These are phyloP conservation scores for Geranium brycei DNA, from an alignment of 345 rosid species.

Conservation along the genomic window DNA sequence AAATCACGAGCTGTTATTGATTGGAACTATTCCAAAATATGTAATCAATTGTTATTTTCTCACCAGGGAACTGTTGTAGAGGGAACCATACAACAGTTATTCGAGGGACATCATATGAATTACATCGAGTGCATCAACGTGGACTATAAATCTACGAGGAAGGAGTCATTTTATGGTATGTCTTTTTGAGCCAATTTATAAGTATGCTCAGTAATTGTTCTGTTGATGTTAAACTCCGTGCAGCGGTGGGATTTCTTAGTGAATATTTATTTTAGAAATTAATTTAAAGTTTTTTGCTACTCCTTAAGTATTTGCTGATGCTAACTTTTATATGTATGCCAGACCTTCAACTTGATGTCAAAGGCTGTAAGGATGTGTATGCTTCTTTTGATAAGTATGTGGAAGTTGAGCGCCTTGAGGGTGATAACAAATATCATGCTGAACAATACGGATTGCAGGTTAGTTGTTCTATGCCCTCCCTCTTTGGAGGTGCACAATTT, in stretches of 20 bases:
- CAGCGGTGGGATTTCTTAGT: not conserved
- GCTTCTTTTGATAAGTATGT: conserved; percentile 98
- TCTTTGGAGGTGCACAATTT: not conserved
- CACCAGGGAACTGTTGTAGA: conserved; percentile 88
- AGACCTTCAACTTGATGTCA: conserved; percentile 98
- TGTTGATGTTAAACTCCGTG: conserved; percentile 4
- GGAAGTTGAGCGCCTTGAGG: conserved; percentile 93
- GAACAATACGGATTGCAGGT: conserved; percentile 93
- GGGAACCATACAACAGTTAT: conserved; percentile 87
- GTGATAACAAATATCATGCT: conserved; percentile 90
- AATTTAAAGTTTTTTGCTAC: not conserved
- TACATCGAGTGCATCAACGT: conserved; percentile 92
- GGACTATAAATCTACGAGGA: conserved; percentile 83
- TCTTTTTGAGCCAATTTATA: conserved; percentile 5
- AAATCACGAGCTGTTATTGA: not conserved
- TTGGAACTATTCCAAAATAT: not conserved
- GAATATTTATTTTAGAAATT: conserved; percentile 2
- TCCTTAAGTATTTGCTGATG: no score
- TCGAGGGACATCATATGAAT: conserved; percentile 98
- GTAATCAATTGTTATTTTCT: not conserved
- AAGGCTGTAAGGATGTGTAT: conserved; percentile 92
- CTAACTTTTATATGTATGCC: conserved; percentile 8
- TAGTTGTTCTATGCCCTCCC: conserved; percentile 9
- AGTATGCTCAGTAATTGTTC: not conserved
- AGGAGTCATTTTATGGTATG: conserved; percentile 92